These are phyloP conservation scores for Combretum micranthum DNA, from an alignment of 345 rosid genomes.

Conservation along the genomic window DNA sequence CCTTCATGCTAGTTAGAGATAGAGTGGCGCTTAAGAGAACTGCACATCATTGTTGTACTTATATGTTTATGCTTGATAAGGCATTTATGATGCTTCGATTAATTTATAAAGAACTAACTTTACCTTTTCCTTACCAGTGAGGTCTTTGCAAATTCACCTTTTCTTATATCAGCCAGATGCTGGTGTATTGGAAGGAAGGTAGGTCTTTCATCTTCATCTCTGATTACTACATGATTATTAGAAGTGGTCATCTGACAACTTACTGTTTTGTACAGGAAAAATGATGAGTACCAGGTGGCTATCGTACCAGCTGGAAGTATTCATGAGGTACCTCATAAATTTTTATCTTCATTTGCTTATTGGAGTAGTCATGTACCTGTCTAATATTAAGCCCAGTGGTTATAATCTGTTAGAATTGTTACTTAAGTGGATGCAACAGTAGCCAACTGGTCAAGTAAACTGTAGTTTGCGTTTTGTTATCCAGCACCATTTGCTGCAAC, in stretches of 20 bases:
- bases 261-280: constrained; percentile 33
- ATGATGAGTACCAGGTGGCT: constrained; percentile 81
- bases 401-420: too few relatives aligned
- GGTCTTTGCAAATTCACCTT: constrained; percentile 88
- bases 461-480: too few relatives aligned
- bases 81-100: not conserved
- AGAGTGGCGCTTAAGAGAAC: too few relatives aligned
- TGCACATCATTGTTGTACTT: too few relatives aligned
- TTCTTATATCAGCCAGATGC: constrained; percentile 87
- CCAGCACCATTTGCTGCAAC: too few relatives aligned
- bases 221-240: not conserved
- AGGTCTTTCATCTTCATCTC: constrained; percentile 1
- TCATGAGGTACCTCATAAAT: constrained; percentile 53
- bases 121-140: constrained; percentile 38
- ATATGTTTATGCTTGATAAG: too few relatives aligned
- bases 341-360: not conserved
- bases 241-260: not conserved
- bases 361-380: not conserved
- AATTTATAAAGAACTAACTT: not conserved
- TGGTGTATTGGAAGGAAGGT: constrained; percentile 60
- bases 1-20: too few relatives aligned
- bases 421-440: too few relatives aligned
- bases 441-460: too few relatives aligned
- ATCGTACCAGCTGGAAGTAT: constrained; percentile 70
- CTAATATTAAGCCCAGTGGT: too few relatives aligned